Evolutionary conservation across 1,139 yeast species (phyloP).

Genomic region (Schizosaccharomyces versatilis): DNA sequence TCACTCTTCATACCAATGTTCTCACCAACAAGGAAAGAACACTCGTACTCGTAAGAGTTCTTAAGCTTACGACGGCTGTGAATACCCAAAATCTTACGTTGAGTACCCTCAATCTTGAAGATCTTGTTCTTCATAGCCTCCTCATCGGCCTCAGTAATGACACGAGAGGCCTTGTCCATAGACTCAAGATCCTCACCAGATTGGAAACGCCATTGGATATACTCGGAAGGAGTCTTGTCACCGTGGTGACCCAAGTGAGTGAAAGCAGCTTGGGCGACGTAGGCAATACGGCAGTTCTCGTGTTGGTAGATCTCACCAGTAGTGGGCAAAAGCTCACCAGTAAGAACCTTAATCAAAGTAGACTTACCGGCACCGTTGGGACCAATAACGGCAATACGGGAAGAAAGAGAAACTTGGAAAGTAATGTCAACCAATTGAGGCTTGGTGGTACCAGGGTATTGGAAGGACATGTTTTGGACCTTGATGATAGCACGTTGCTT

Average conservation of each 20-base stretch:
- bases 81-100: slow-evolving; percentile 89
- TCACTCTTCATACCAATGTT: slow-evolving; percentile 96
- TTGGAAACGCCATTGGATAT: slow-evolving; percentile 99
- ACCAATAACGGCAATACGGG: slow-evolving; percentile 99
- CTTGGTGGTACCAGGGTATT: slow-evolving; percentile 72
- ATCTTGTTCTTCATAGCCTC: slow-evolving; percentile 87
- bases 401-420: slow-evolving; percentile 70
- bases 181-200: slow-evolving; percentile 99
- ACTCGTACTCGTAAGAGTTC: slow-evolving; percentile 98
- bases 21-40: slow-evolving; percentile 91
- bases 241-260: slow-evolving; percentile 96
- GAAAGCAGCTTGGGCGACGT: slow-evolving; percentile 98
- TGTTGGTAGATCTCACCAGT: slow-evolving; percentile 95
- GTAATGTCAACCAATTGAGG: slow-evolving; percentile 66
- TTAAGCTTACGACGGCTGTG: slow-evolving; percentile 98
- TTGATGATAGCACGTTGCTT: slow-evolving; percentile 89
- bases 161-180: slow-evolving; percentile 99
- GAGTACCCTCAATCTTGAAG: slow-evolving; percentile 95
- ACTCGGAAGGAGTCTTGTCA: slow-evolving; percentile 98
- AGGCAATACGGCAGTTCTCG: slow-evolving; percentile 98
- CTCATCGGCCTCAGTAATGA: slow-evolving; percentile 90
- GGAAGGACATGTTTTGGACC: slow-evolving; percentile 61
- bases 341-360: slow-evolving; percentile 68
- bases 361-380: slow-evolving; percentile 99
- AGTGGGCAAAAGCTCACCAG: slow-evolving; percentile 98